Evolutionary conservation across 2,329 filamentous ascomycete species (phyloP).

Genomic region (Cryphonectria naterciae): DNA sequence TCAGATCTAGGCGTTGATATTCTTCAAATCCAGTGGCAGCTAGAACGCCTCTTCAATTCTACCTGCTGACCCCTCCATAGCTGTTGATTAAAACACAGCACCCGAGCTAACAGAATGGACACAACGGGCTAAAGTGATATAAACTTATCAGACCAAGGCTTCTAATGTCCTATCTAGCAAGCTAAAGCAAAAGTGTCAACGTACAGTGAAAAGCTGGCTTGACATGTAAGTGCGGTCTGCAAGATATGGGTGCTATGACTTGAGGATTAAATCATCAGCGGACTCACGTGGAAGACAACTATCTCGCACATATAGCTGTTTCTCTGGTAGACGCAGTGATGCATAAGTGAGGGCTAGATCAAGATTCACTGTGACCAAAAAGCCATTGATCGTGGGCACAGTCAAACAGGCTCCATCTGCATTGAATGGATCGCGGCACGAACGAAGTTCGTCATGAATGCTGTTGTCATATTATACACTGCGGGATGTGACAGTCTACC

Average conservation of each 20-base stretch:
- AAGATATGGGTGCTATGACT: neutral
- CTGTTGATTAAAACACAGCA: no score
- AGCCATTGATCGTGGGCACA: neutral
- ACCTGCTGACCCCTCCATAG: no score
- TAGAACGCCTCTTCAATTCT: no score
- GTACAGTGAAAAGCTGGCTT: neutral
- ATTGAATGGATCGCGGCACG: neutral
- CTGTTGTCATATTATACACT: slow-evolving; percentile 30
- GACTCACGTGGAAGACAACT: neutral
- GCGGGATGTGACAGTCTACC: slow-evolving; percentile 15
- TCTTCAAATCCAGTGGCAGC: no score
- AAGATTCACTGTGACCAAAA: neutral
- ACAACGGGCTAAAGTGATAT: no score
- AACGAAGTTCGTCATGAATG: slow-evolving; percentile 6
- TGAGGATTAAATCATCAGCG: neutral
- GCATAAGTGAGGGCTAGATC: neutral
- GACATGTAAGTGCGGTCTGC: neutral
- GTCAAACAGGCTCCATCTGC: neutral
- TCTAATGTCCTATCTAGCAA: no score
- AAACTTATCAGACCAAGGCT: no score
- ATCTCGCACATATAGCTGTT: neutral
- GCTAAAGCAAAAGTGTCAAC: no score
- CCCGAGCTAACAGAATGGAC: no score
- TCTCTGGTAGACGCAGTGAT: neutral
- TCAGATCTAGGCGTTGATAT: no score